A percentile compares a stretch with the other conserved stretches of the same genome.
Evolutionary conservation across 2,329 filamentous ascomycete genomes (phyloP).

Genomic region (Aphanoascus verrucosus): DNA sequence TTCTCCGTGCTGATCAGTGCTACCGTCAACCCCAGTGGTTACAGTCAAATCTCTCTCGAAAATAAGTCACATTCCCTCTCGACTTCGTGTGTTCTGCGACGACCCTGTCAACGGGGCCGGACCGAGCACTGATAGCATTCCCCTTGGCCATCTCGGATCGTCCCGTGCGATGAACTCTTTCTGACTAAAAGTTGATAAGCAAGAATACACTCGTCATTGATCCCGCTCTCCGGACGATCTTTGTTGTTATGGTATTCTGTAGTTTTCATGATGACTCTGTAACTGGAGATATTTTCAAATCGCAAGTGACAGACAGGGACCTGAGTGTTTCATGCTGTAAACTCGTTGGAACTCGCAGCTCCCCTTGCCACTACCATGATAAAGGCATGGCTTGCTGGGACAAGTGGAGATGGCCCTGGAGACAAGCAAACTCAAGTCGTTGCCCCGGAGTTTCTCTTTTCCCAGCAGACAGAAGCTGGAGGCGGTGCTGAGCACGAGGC

Average conservation of each 20-base stretch:
- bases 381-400: background rate
- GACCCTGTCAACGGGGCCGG: background rate
- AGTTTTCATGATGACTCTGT: conserved; percentile 1
- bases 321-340: background rate
- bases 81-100: background rate
- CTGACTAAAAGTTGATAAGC: background rate
- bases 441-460: no score
- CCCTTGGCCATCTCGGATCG: background rate
- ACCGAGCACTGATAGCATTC: background rate
- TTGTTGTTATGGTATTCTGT: no score
- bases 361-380: background rate
- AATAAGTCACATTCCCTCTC: background rate
- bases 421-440: background rate
- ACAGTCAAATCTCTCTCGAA: conserved; percentile 6
- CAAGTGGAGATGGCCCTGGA: background rate
- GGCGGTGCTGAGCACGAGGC: no score
- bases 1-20: conserved; percentile 11
- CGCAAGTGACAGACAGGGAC: no score
- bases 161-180: background rate
- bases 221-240: background rate
- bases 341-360: background rate
- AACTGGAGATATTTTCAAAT: background rate
- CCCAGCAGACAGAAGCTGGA: no score
- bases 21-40: conserved; percentile 14
- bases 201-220: background rate